Percentiles rank a stretch among this genome's conserved stretches.
These are phyloP conservation scores for Bipolaris victoriae DNA, from an alignment of 2,329 filamentous ascomycete genomes.

Conservation along the genomic window DNA sequence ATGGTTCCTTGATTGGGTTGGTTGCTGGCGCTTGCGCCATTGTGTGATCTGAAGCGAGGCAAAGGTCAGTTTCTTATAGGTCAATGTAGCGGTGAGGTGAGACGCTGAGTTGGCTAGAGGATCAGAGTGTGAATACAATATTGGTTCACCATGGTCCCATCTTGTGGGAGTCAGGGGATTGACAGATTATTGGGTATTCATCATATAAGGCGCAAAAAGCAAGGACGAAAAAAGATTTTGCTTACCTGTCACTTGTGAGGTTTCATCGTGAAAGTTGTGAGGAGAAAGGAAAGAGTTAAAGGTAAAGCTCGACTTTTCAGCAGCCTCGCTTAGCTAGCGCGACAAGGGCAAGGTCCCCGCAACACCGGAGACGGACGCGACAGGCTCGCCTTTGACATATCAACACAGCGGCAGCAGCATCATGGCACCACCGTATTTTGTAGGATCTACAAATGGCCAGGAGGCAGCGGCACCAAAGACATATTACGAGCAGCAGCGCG, in stretches of 20 bases:
- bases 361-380: constrained; percentile 16
- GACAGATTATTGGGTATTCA: constrained; percentile 80
- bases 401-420: constrained; percentile 3
- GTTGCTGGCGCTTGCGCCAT: constrained; percentile 42
- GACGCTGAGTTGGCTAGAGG: constrained; percentile 35
- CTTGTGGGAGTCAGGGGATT: constrained; percentile 73
- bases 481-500: constrained; percentile 79
- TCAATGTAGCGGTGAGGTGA: constrained; percentile 15
- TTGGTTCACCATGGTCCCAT: constrained; percentile 57
- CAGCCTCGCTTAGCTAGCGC: constrained; percentile 27
- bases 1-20: constrained; percentile 57
- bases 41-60: constrained; percentile 24
- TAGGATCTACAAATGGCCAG: constrained; percentile 28
- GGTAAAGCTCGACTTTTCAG: constrained; percentile 25
- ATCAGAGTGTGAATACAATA: constrained; percentile 52
- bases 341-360: constrained; percentile 10
- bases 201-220: constrained; percentile 39
- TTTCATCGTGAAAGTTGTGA: constrained; percentile 39
- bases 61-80: constrained; percentile 27
- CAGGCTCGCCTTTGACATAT: constrained; percentile 4
- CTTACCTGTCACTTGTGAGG: constrained; percentile 47
- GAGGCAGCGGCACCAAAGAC: constrained; percentile 42
- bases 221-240: constrained; percentile 3
- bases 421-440: constrained; percentile 30
- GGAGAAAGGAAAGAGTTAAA: constrained; percentile 18